Conservation (phyloP, 306 rosid genomes). For the Myrica gale region DNA sequence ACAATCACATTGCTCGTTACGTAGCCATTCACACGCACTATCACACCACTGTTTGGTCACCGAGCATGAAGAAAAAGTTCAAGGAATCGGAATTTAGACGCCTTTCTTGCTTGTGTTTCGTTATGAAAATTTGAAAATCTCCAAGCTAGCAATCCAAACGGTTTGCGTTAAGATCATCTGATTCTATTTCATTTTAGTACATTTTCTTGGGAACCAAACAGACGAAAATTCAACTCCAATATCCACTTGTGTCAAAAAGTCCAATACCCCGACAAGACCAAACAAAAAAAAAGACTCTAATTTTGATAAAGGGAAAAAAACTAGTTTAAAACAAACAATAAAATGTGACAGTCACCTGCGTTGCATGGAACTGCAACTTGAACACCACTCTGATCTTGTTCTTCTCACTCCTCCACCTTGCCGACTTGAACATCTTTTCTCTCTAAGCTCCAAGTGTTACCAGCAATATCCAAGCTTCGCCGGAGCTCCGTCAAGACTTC, state of each 20-base stretch:
- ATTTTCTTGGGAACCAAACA: slow-evolving; percentile 37
- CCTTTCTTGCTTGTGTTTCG: neutral
- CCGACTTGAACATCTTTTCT: slow-evolving; percentile 74
- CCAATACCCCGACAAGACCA: slow-evolving; percentile 21
- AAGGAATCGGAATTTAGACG: neutral
- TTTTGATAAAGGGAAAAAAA: neutral
- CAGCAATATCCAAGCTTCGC: slow-evolving; percentile 21
- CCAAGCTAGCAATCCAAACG: neutral
- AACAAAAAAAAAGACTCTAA: neutral
- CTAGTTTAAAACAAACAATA: neutral
- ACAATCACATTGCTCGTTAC: slow-evolving; percentile 11
- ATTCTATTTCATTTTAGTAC: slow-evolving; percentile 5
- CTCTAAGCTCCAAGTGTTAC: slow-evolving; percentile 13
- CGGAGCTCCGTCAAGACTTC: slow-evolving; percentile 23
- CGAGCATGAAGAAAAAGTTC: neutral
- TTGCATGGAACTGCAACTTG: slow-evolving; percentile 73
- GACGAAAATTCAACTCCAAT: slow-evolving; percentile 18
- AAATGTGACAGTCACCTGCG: slow-evolving; percentile 49
- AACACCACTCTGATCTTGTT: slow-evolving; percentile 68
- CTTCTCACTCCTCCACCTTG: slow-evolving; percentile 90
- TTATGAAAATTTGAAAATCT: neutral
- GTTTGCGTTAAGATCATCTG: neutral
- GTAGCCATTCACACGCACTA: slow-evolving; percentile 4
- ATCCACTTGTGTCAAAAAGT: neutral
- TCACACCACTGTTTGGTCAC: slow-evolving; percentile 1